Conservation (phyloP, 1,139 yeast species). For the Geotrichum cucujoidarum region DNA sequence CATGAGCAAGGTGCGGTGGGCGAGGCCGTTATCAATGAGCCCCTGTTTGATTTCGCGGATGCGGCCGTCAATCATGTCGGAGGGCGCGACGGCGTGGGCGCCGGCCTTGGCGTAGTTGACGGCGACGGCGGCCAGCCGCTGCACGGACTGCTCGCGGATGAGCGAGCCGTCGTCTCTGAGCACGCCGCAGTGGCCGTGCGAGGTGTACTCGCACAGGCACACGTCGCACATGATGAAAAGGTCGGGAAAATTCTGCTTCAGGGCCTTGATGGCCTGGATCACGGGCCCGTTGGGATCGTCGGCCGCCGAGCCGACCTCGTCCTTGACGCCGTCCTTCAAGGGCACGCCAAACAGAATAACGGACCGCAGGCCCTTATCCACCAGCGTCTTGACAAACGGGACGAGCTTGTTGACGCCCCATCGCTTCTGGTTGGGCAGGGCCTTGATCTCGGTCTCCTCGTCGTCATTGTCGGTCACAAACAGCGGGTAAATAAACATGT, state of each 20-base stretch:
- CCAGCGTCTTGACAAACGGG: conserved; percentile 64
- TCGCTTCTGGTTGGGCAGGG: conserved; percentile 84
- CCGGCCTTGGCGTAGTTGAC: conserved; percentile 95
- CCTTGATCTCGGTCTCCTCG: conserved; percentile 66
- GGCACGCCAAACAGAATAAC: conserved; percentile 94
- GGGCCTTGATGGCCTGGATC: conserved; percentile 64
- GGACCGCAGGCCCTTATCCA: conserved; percentile 74
- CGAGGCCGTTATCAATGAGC: conserved; percentile 73
- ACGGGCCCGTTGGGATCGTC: conserved; percentile 98
- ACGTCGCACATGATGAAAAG: conserved; percentile 90
- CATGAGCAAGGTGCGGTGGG: conserved; percentile 85
- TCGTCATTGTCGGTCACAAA: conserved; percentile 79
- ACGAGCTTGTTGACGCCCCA: conserved; percentile 77
- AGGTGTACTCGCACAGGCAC: conserved; percentile 92
- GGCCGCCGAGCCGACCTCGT: conserved; percentile 79
- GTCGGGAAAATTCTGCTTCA: conserved; percentile 65
- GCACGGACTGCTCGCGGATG: conserved; percentile 68
- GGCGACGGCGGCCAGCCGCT: conserved; percentile 89
- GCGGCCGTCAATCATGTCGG: conserved; percentile 97
- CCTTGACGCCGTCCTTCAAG: conserved; percentile 66
- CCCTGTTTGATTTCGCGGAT: conserved; percentile 84
- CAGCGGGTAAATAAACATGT: conserved; percentile 89
- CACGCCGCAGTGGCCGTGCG: conserved; percentile 96
- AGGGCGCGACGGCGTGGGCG: conserved; percentile 93
- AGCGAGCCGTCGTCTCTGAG: conserved; percentile 80